A percentile compares a stretch with the other conserved stretches of the same genome.
Conservation (phyloP, 1,284 basidiomycete genomes). For the Ustilago esculenta region DNA sequence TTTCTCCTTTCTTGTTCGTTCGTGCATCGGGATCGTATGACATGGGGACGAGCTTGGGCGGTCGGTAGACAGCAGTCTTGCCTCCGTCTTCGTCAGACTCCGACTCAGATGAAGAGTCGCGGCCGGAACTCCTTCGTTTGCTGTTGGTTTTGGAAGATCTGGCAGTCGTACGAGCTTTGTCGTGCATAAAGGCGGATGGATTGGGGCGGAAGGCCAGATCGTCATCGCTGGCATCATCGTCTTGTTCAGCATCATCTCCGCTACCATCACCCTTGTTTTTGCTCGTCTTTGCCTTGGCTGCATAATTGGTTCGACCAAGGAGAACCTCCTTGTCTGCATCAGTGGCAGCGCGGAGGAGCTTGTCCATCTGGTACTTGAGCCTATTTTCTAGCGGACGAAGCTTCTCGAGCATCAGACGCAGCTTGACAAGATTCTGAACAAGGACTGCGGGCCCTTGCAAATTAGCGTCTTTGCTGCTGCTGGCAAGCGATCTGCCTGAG, state of each 20-base stretch:
- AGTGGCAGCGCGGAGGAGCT: conserved; percentile 69
- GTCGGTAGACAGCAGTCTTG: conserved; percentile 77
- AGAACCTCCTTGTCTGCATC: conserved; percentile 42
- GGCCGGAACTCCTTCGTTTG: conserved; percentile 11
- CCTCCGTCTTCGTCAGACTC: conserved; percentile 39
- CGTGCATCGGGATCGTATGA: conserved; percentile 79
- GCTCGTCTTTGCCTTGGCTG: conserved; percentile 5
- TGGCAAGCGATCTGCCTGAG: conserved; percentile 43
- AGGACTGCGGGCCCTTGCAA: conserved; percentile 24
- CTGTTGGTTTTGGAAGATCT: conserved; percentile 59
- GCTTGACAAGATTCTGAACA: conserved; percentile 51
- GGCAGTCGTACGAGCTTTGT: conserved; percentile 28
- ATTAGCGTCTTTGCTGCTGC: conserved; percentile 8
- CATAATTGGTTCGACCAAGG: conserved; percentile 24
- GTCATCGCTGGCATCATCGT: conserved; percentile 71
- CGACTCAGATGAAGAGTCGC: conserved; percentile 65
- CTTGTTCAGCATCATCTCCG: conserved; percentile 64
- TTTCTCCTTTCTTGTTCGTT: conserved; percentile 68
- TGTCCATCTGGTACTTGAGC: conserved; percentile 95
- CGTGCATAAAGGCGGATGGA: conserved; percentile 69
- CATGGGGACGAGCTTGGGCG: conserved; percentile 89
- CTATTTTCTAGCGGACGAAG: conserved; percentile 77
- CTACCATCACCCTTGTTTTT: conserved; percentile 70
- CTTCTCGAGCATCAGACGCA: conserved; percentile 68
- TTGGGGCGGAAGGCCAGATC: conserved; percentile 93